Evolutionary conservation across 192 early-diverging fungal species (phyloP), one percentile per base, ranked within the genome.

Genomic region (Mortierella alpina): DNA sequence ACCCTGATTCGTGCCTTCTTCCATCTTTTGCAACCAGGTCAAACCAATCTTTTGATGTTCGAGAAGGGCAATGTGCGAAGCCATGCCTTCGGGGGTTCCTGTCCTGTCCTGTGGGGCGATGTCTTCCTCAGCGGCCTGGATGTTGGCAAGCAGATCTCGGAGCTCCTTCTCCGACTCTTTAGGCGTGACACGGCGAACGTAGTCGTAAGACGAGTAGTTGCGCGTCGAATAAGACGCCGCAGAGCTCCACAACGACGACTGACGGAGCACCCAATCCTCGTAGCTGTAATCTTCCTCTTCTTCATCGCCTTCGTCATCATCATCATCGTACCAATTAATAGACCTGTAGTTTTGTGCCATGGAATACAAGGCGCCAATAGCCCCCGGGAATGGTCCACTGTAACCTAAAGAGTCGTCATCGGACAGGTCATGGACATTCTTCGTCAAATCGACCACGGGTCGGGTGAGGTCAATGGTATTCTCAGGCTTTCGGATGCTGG

Each of bases 31-130:
- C 78, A 92, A 82, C 91, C 91, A 92, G 2, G 84, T 77, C 31
- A 92, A 60, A 5, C 88, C 91, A 60, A 84, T 84, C 52, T 86
- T 86, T 73, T 92, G 91, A 62, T 92, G 89, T 55, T 87, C 86
- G 61, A 88, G 59, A 4, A 92, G 72, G n/a, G 54, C 65, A 63
- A 80, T 80, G 10, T 56, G 23, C 23, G 82, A 52, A 14, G 76
- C 73, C 68, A 91, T 73, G 7, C 85, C 85, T 13, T 84, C 75
- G 0, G 90, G 89, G 7, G 84, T 85, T 9, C 83, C 86, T 7
- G 85, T 70, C 31, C 86, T 71, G 18, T 83, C 83, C 49, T 87
- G 63, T 40, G 77, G 73, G 0, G 76, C 50, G 23, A 72, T 68
- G 13, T 64, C 73, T 18, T 78, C 66, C n/a, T 84, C 86, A 6